phyloP scores from a whole-genome alignment of 352 stramenopile species.

The Pythium plurisporium region DNA sequence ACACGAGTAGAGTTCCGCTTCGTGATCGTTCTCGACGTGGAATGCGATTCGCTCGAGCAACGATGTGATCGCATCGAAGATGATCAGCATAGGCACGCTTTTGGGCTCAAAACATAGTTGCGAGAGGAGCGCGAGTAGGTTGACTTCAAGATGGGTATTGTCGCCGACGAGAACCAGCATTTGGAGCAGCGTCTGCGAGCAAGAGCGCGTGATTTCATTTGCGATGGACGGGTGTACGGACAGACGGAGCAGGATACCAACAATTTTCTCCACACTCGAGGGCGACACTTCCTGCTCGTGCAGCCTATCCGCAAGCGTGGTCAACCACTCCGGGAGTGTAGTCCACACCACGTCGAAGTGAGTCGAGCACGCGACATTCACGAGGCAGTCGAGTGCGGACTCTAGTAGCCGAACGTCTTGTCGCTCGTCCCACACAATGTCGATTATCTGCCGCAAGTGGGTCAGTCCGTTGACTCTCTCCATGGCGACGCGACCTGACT shows the following conservation, averaged over 20 bases:
- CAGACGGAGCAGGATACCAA: slow-evolving; percentile 36
- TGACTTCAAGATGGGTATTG: slow-evolving; percentile 25
- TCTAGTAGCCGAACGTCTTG: slow-evolving; percentile 28
- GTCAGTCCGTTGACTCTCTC: slow-evolving; percentile 27
- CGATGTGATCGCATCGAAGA: slow-evolving; percentile 34
- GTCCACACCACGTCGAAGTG: slow-evolving; percentile 26
- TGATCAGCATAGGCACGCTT: slow-evolving; percentile 31
- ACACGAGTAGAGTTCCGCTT: slow-evolving; percentile 26
- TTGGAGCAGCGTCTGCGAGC: slow-evolving; percentile 28
- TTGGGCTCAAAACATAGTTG: slow-evolving; percentile 30
- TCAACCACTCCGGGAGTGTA: slow-evolving; percentile 29
- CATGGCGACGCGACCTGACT: slow-evolving; percentile 24
- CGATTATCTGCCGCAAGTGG: slow-evolving; percentile 28
- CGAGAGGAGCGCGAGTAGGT: slow-evolving; percentile 28
- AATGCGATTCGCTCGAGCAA: slow-evolving; percentile 26
- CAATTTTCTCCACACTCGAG: slow-evolving; percentile 37
- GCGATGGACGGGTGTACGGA: slow-evolving; percentile 21
- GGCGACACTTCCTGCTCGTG: slow-evolving; percentile 18
- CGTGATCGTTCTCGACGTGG: slow-evolving; percentile 20
- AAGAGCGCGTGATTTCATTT: slow-evolving; percentile 20
- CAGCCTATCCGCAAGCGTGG: slow-evolving; percentile 26
- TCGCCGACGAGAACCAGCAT: slow-evolving; percentile 21
- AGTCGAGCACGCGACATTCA: slow-evolving; percentile 41
- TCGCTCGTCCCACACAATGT: slow-evolving; percentile 21
- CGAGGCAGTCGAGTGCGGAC: slow-evolving; percentile 36